Base-by-base conservation (phyloP, 2,329 filamentous ascomycete species). In the Tricladium varicosporioides region DNA sequence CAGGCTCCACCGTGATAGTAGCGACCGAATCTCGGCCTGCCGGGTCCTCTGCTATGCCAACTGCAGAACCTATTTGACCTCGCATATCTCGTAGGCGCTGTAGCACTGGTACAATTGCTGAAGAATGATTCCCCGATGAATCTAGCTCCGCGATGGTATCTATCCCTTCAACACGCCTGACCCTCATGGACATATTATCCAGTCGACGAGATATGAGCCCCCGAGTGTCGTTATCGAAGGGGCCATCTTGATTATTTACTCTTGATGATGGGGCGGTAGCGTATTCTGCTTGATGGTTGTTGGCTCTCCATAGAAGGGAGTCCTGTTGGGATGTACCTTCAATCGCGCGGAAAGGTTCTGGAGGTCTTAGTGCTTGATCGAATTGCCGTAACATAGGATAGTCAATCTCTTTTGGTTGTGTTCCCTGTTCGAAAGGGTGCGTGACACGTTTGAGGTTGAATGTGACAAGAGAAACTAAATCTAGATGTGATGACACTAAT, bases 341-440 rank as follows among this genome's bases (percentile, higher is more conserved):
- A n/a, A 64, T 54, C 5, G 53, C 57, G 40, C 47, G 42, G 27
- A 66, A 53, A 1, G 63, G 63, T 49, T 56, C 27, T 3, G 64
- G 64, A 27, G 57, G 58, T 15, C 51, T 44, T 10, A 66, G 47
- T 11, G 64, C 64, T 49, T 65, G 61, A 32, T 66, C 60, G 43
- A 66, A 60, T 50, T 65, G 61, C 10, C 61, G 56, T 5, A 66
- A 49, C 47, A 65, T 63, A 5, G 61, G 58, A 48, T 64, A 65
- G 40, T 66, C 64, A 27, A 66, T 62, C 18, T 65, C 55, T 15
- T 55, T 32, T 33, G 44, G 11, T 43, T 62, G 58, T 15, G 18
- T 36, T 5, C 52, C 55, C n/a, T 40, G 51, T 33, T 62, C 64
- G 8, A 66, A 54, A 22, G 63, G 64, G 43, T 65, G 47, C 11